These are phyloP conservation scores for Glarea lozoyensis DNA, from an alignment of 495 filamentous ascomycete genomes.

Conservation along the genomic window DNA sequence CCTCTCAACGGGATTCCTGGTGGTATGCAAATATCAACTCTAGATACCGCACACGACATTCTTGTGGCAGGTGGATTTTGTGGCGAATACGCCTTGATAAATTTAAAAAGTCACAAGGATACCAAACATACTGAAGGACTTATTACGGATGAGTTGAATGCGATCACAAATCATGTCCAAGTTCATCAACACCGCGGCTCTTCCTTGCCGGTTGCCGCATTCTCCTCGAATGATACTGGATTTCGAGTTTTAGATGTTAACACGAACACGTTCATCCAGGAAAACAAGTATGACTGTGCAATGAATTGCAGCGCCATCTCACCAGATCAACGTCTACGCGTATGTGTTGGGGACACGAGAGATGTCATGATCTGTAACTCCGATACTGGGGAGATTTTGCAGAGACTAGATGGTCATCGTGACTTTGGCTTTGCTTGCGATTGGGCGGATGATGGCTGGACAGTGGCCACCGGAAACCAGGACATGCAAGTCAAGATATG, in stretches of 20 bases:
- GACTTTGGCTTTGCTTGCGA: slow-evolving; percentile 87
- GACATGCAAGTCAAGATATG: slow-evolving; percentile 78
- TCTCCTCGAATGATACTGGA: slow-evolving; percentile 74
- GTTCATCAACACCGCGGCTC: slow-evolving; percentile 52
- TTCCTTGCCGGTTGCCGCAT: slow-evolving; percentile 56
- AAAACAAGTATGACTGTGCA: slow-evolving; percentile 52
- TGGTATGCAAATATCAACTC: slow-evolving; percentile 54
- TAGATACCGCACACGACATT: slow-evolving; percentile 56
- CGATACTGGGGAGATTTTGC: slow-evolving; percentile 35
- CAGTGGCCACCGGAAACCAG: slow-evolving; percentile 85
- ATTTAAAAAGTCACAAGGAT: slow-evolving; percentile 38
- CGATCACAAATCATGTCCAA: slow-evolving; percentile 84
- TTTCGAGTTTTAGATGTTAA: slow-evolving; percentile 68
- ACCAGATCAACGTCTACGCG: slow-evolving; percentile 70
- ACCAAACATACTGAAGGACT: slow-evolving; percentile 46
- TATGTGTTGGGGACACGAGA: slow-evolving; percentile 52
- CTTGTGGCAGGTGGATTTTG: slow-evolving; percentile 73
- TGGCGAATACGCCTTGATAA: slow-evolving; percentile 67
- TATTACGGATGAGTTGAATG: slow-evolving; percentile 57
- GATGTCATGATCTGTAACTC: slow-evolving; percentile 41
- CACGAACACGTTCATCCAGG: slow-evolving; percentile 55
- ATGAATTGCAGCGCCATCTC: slow-evolving; percentile 82
- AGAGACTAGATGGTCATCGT: slow-evolving; percentile 55
- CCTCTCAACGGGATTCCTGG: slow-evolving; percentile 21
- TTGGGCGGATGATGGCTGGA: slow-evolving; percentile 84